phyloP scores from a whole-genome alignment of 2,329 filamentous ascomycete genomes.

The Raffaelea albimanens region DNA sequence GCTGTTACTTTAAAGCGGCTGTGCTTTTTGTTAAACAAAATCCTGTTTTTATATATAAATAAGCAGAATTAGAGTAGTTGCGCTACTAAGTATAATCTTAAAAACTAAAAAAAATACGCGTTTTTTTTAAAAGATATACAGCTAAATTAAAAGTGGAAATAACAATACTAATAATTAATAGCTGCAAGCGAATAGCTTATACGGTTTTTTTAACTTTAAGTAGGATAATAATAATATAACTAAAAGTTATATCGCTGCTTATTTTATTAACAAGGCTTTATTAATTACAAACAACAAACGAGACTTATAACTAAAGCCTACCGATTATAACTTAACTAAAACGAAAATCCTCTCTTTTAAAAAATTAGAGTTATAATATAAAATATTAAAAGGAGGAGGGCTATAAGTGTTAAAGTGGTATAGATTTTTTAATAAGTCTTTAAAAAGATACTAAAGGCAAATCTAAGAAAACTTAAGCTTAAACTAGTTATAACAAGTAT shows the following conservation, averaged over 20 bases:
- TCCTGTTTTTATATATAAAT: not conserved
- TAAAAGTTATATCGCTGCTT: not conserved
- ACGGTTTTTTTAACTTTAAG: not conserved
- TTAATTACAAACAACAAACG: not conserved
- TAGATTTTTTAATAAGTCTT: not conserved
- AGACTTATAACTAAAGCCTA: not conserved
- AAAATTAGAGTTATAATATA: not conserved
- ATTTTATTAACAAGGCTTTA: not conserved
- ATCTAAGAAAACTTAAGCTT: not conserved
- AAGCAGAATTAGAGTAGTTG: not conserved
- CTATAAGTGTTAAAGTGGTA: not conserved
- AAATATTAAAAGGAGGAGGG: not conserved
- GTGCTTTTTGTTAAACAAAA: not conserved
- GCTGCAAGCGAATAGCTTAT: not conserved
- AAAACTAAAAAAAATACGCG: not conserved
- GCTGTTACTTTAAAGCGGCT: not conserved
- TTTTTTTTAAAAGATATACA: not conserved
- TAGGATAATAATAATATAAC: not conserved
- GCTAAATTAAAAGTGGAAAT: not conserved
- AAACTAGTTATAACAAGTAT: not conserved
- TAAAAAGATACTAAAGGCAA: not conserved
- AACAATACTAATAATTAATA: not conserved
- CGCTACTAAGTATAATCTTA: not conserved
- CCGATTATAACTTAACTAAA: not conserved
- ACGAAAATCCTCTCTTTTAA: not conserved